Evolutionary conservation across 371 early-diverging fungal species (phyloP).

Genomic region (Mortierella sp.): DNA sequence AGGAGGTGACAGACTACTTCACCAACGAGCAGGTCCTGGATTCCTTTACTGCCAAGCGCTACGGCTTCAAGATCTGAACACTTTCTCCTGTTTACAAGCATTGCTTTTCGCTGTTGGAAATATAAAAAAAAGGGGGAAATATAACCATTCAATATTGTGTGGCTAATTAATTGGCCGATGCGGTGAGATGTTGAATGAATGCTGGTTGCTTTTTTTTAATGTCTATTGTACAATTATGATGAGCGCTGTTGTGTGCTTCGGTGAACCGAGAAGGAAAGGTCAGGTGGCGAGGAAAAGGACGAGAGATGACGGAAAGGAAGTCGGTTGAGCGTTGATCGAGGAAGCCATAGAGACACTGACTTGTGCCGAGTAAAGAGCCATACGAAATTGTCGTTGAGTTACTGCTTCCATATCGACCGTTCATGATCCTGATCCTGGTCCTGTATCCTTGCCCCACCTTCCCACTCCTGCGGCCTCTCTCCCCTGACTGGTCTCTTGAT

Average conservation of each 20-base stretch:
- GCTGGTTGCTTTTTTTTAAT: background rate
- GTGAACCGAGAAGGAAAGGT: background rate
- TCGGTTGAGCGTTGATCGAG: background rate
- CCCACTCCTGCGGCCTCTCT: background rate
- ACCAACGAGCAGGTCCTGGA: slow-evolving; percentile 43
- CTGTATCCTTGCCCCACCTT: background rate
- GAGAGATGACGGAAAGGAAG: background rate
- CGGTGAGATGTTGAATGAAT: background rate
- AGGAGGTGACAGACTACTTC: slow-evolving; percentile 49
- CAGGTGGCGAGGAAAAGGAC: background rate
- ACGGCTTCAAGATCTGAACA: slow-evolving; percentile 37
- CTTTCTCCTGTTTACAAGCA: background rate
- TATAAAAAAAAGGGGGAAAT: background rate
- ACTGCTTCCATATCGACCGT: too few species aligned
- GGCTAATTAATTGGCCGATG: background rate
- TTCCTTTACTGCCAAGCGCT: slow-evolving; percentile 48
- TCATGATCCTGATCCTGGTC: background rate
- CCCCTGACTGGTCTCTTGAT: background rate
- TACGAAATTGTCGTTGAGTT: background rate
- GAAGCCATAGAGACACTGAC: background rate
- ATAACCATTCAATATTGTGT: background rate
- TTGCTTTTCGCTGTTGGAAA: background rate
- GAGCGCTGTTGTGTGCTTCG: background rate
- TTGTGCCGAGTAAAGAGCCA: background rate
- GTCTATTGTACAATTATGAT: slow-evolving; percentile 23